Evolutionary conservation across 768 basidiomycete genomes (phyloP), one percentile per base, ranked within the genome.

Genomic region (Lactifluus subvellereus): DNA sequence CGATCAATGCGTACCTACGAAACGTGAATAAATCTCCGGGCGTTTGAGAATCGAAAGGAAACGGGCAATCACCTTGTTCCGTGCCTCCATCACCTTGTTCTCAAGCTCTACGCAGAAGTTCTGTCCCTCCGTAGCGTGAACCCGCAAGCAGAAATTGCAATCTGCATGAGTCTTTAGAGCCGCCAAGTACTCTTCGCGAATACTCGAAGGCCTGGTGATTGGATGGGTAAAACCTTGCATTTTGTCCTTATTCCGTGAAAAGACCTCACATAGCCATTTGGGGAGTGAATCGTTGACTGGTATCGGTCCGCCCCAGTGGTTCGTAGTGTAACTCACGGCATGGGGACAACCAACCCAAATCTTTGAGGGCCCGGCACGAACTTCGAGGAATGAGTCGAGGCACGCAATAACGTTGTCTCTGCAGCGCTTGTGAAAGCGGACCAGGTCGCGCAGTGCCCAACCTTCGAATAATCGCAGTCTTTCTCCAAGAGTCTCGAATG

Each of bases 261-360:
- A 7, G 3, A 62, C 1, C 2, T 57, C 22, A 33, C 6, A 9
- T 16, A 62, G n/a, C 61, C 61, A 62, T 6, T 1, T 9, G 22
- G 60, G 54, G 11, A 56, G 50, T n/a, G 9, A 6, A 22, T 22
- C n/a, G 7, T 27, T 27, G 20, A 13, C 2, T 27, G 18, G 16
- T 48, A 11, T 1, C 6, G 10, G 8, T 27, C 7, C 13, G 8
- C 22, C 11, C 11, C 22, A 0, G 1, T 13, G 20, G 8, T 13
- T 0, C 8, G 7, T 13, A 9, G 4, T 6, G 1, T 7, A 6
- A 16, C 16, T 16, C 16, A 37, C 7, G 20, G 11, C 37, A 5
- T 43, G 27, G 14, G 50, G 58, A 37, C 58, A 59, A 10, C 50
- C 50, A 27, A 52, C 30, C 58, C 58, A 59, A 30, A 58, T n/a